Evolutionary conservation across 179 eudicot species (phyloP).

Genomic region (Amaranthus tricolor): DNA sequence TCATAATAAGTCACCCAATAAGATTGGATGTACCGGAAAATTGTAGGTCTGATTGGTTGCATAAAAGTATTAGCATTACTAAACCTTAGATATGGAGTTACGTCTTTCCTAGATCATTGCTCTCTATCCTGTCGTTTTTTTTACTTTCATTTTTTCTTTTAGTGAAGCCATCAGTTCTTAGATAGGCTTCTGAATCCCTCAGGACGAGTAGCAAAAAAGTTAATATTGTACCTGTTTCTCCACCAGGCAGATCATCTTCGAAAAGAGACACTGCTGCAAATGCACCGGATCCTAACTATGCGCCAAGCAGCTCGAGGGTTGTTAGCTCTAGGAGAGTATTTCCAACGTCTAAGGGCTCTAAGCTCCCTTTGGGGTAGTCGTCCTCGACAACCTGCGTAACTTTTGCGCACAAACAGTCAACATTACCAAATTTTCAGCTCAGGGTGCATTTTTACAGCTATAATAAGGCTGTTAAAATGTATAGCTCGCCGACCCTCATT

Average conservation of each 20-base stretch:
- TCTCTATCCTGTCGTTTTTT: too few relatives aligned
- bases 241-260: constrained; percentile 48
- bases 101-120: too few relatives aligned
- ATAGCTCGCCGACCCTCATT: constrained; percentile 16
- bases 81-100: too few relatives aligned
- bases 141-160: too few relatives aligned
- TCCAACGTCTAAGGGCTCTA: constrained; percentile 44
- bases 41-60: too few relatives aligned
- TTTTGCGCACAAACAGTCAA: not conserved
- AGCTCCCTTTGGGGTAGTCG: constrained; percentile 45
- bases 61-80: too few relatives aligned
- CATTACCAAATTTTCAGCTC: constrained; percentile 9
- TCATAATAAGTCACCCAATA: too few relatives aligned
- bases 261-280: constrained; percentile 38
- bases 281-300: constrained; percentile 36
- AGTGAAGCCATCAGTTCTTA: too few relatives aligned
- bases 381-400: constrained; percentile 25
- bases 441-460: constrained; percentile 2
- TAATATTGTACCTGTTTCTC: constrained; percentile 1
- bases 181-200: too few relatives aligned
- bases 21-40: too few relatives aligned
- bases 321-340: constrained; percentile 45
- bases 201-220: not conserved
- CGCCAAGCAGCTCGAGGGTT: constrained; percentile 44
- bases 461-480: constrained; percentile 17